Base-by-base conservation (phyloP, 2,329 filamentous ascomycete genomes). In the Cryphonectria parasitica region DNA sequence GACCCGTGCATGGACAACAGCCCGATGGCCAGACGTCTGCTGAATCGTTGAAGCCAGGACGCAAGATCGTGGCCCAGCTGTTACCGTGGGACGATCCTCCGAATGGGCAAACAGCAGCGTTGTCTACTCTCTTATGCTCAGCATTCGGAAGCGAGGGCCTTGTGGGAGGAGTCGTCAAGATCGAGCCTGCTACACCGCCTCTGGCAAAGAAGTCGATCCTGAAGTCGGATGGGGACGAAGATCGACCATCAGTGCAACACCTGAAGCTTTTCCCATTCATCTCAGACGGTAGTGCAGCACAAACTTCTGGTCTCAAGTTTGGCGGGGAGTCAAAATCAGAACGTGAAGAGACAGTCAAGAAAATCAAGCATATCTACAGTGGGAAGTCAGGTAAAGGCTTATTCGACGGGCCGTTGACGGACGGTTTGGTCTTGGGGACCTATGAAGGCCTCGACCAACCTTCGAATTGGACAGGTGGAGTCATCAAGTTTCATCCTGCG, bases 241-340 rank as follows among this genome's bases (percentile, higher is more conserved):
- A 71, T 19, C 60, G 70, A 3, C 69, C 69, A 54, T 76, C 77
- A 15, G 74, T 78, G 7, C 85, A 86, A 69, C 83, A 88, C 5
- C 82, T 98, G 70, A 95, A 92, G 75, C 84, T 99, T 1, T 92
- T 92, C 69, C 96, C 96, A 0, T 98, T 98, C 76, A 86, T 89
- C 3, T 82, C 86, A 0, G 80, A 83, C 64, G 81, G 82, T 64
- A 81, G 82, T 31, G 82, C 85, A 3, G 90, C 89, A 75, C 81
- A 85, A 54, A 87, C 85, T 49, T 86, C 91, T 62, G 91, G 91
- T 0, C 84, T 98, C 31, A 94, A 90, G 75, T 97, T 98, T 77
- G 95, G 95, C 5, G 93, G 94, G 19, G 94, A 97, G 75, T 92
- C 93, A 0, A 93, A 93, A 75, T 88, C 92, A 7, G 93, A 96